Percentiles rank a stretch among this genome's conserved stretches.
Evolutionary conservation across 805 yeast genomes (phyloP).

Genomic region (Ogataea pilisensis): DNA sequence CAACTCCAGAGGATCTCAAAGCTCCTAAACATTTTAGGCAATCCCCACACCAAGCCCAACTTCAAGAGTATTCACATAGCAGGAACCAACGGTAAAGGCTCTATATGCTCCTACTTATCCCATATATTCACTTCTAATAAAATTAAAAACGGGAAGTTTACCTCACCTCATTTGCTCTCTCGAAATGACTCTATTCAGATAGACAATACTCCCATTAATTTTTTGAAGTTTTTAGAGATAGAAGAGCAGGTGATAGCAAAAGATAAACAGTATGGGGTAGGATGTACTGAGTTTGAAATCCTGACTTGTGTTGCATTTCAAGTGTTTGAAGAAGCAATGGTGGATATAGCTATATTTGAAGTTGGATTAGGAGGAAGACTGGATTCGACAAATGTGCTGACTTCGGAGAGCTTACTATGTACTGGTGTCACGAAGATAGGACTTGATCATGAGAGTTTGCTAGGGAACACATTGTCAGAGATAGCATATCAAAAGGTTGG

Average conservation of each 20-base stretch:
- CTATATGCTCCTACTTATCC: conserved; percentile 78
- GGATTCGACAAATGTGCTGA: conserved; percentile 83
- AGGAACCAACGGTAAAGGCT: conserved; percentile 97
- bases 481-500: conserved; percentile 88
- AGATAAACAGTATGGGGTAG: conserved; percentile 40
- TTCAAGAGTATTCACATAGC: conserved; percentile 83
- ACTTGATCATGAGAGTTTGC: conserved; percentile 73
- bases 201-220: conserved; percentile 52
- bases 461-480: conserved; percentile 61
- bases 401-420: conserved; percentile 39
- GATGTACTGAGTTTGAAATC: conserved; percentile 86
- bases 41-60: conserved; percentile 52
- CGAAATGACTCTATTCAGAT: conserved; percentile 75
- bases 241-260: conserved; percentile 38
- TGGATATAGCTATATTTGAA: conserved; percentile 80
- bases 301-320: conserved; percentile 82
- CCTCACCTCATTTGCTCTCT: conserved; percentile 78
- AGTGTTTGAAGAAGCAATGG: conserved; percentile 55
- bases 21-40: conserved; percentile 50
- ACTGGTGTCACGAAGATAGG: conserved; percentile 84
- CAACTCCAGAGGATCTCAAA: conserved; percentile 49
- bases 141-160: conserved; percentile 68
- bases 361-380: conserved; percentile 90
- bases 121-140: conserved; percentile 51
- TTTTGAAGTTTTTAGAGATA: conserved; percentile 40